phyloP scores from a whole-genome alignment of 495 filamentous ascomycete genomes.

The Rostrohypoxylon terebratum region DNA sequence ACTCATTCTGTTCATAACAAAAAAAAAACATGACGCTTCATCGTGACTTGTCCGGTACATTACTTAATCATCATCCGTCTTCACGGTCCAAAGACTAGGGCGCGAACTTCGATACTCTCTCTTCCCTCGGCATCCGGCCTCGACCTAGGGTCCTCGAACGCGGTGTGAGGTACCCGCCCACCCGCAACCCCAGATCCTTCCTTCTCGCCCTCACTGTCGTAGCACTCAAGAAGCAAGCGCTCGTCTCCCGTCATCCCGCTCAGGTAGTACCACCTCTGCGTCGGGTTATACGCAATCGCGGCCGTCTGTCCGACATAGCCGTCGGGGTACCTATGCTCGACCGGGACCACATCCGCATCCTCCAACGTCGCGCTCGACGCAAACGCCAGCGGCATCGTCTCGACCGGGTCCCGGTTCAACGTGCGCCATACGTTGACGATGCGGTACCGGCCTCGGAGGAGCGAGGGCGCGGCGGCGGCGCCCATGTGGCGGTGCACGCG shows the following conservation, averaged over 20 bases:
- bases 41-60: not conserved
- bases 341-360: conserved; percentile 73
- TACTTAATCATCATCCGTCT: conserved; percentile 5
- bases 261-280: conserved; percentile 80
- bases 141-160: conserved; percentile 80
- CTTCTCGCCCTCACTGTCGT: conserved; percentile 70
- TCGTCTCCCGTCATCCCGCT: conserved; percentile 82
- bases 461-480: conserved; percentile 66
- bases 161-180: conserved; percentile 81
- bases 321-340: conserved; percentile 81
- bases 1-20: not conserved
- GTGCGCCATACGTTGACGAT: conserved; percentile 93
- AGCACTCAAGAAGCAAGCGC: conserved; percentile 84
- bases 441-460: conserved; percentile 73
- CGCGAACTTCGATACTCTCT: conserved; percentile 90
- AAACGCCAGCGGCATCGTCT: conserved; percentile 75
- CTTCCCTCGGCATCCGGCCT: conserved; percentile 67
- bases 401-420: conserved; percentile 74
- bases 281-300: conserved; percentile 69
- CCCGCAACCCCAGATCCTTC: conserved; percentile 63
- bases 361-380: conserved; percentile 70
- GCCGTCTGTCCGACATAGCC: conserved; percentile 79
- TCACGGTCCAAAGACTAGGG: conserved; percentile 81
- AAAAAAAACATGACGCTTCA: not conserved
- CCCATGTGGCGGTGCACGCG: conserved; percentile 75